These are phyloP conservation scores for Ceratobasidium sp. DNA, from an alignment of 1,284 basidiomycete genomes.

Conservation along the genomic window DNA sequence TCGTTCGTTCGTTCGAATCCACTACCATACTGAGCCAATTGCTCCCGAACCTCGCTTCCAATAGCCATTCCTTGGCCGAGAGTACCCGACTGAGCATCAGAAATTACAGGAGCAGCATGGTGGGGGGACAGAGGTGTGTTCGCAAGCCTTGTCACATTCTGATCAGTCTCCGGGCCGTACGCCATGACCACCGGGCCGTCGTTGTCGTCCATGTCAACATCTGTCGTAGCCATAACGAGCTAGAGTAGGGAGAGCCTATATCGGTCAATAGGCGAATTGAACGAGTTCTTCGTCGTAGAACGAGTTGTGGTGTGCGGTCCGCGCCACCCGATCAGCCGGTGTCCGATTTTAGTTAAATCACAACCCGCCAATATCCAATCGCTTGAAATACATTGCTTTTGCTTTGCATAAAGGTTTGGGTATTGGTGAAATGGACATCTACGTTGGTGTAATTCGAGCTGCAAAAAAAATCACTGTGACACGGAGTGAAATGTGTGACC, in stretches of 20 bases:
- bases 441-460: too few relatives aligned
- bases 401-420: too few relatives aligned
- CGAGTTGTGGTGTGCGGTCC: neutral
- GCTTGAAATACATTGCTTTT: neutral
- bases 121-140: constrained; percentile 11
- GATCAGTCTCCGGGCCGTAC: constrained; percentile 2
- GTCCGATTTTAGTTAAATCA: neutral
- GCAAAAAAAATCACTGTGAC: too few relatives aligned
- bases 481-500: too few relatives aligned
- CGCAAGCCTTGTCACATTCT: neutral
- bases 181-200: constrained; percentile 4
- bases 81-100: neutral
- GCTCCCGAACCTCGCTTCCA: neutral
- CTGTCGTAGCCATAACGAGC: constrained; percentile 15
- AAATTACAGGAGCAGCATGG: neutral
- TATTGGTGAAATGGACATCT: too few relatives aligned
- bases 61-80: neutral
- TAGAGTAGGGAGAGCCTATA: constrained; percentile 5
- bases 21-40: neutral
- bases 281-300: neutral
- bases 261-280: neutral
- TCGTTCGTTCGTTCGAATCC: neutral
- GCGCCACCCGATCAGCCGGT: constrained; percentile 15
- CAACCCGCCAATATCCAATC: neutral
- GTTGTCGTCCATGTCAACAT: constrained; percentile 10